Evolutionary conservation across 768 basidiomycete genomes (phyloP), one percentile per base, ranked within the genome.

Genomic region (Amanita jacksonii): DNA sequence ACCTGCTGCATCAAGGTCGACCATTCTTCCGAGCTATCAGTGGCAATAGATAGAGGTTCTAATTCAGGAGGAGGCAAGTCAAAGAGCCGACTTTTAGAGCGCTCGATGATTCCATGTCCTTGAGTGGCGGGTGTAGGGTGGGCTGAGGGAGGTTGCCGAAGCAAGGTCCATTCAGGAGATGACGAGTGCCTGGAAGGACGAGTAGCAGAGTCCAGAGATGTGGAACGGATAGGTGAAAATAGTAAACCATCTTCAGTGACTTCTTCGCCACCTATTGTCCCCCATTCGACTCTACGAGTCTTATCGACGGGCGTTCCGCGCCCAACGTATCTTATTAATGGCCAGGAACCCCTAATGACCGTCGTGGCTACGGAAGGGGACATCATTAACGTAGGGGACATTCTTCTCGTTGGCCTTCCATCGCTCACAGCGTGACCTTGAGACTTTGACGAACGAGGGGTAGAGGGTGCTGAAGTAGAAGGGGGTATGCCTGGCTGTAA

Each of bases 251-350:
- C 69, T 52, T 74, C 73, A 20, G 56, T 63, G 5, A 67, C 63
- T 10, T 60, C 64, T 18, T 68, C 69, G 0, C 47, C 51, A 18
- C 58, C 58, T 5, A 62, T 45, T 1, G 62, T 69, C 20, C 64
- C 66, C 73, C 72, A 75, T 52, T 73, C 67, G 18, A 63, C 58
- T 19, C 65, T 55, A 41, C 72, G 58, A 27, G 54, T 63, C 12
- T 57, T 63, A 49, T 73, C 72, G 13, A 73, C 63, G 1, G 71
- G 73, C 1, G 73, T 75, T 1, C 72, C 72, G 16, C 70, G 61
- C 8, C 69, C 72, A 5, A 72, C 64, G 48, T 71, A 71, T 37
- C 59, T 60, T 30, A 66, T 54, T 13, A 68, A 55, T 0, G 70
- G 70, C 68, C 69, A 71, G 1, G 73, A 68, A 4, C 68, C 67